Conservation (phyloP, 192 early-diverging fungal species). For the Coemansia sp. region DNA sequence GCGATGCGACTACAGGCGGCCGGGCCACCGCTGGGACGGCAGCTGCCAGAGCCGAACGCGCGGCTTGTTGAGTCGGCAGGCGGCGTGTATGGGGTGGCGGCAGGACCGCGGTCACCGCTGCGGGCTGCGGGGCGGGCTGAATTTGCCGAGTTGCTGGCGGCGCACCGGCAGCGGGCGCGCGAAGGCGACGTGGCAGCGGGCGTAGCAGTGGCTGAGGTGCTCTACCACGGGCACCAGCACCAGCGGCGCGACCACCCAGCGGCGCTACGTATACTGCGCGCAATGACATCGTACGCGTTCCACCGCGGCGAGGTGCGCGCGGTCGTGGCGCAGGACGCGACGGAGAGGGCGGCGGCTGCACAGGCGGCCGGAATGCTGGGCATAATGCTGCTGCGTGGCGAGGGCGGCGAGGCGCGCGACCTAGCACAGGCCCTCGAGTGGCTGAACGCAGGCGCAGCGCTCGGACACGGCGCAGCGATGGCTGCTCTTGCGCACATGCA, state of each 20-base stretch:
- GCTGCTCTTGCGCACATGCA: conserved; percentile 85
- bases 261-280: no score
- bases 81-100: conserved; percentile 83
- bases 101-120: conserved; percentile 48
- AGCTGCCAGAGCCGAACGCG: conserved; percentile 61
- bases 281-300: no score
- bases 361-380: conserved; percentile 79
- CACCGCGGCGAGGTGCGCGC: conserved; percentile 19
- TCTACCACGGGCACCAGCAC: conserved; percentile 69
- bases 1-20: conserved; percentile 61
- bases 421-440: conserved; percentile 65
- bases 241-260: conserved; percentile 23
- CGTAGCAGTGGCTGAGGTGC: conserved; percentile 72
- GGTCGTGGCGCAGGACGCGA: conserved; percentile 20
- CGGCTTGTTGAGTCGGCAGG: conserved; percentile 73
- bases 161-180: conserved; percentile 61
- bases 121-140: conserved; percentile 50
- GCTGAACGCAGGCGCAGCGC: conserved; percentile 67
- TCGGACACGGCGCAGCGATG: conserved; percentile 61
- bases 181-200: conserved; percentile 38
- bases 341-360: conserved; percentile 51
- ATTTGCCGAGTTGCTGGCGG: conserved; percentile 75
- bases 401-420: conserved; percentile 66
- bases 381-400: conserved; percentile 87
- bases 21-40: conserved; percentile 82